Base-by-base conservation (phyloP, 1,284 basidiomycete genomes). In the Trametes sp. region DNA sequence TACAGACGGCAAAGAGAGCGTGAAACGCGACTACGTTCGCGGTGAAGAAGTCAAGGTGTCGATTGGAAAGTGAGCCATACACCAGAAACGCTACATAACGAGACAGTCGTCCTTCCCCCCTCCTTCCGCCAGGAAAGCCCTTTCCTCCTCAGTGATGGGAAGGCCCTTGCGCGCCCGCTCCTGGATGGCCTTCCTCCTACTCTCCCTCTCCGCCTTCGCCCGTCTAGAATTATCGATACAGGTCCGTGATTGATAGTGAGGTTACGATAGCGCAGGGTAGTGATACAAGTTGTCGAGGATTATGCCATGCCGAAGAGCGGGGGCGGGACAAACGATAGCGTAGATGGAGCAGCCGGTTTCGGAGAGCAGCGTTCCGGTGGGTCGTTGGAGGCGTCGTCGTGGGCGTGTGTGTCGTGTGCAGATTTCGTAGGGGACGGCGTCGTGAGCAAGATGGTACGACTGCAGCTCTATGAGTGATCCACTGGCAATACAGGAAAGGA, bases 151-250 rank as follows among this genome's bases (percentile, higher is more conserved):
- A n/a, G 72, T 78, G 50, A 79, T 42, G 5, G 64, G 67, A 70
- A 89, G 81, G 46, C 91, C 90, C 74, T 89, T 92, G 81, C 82
- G 83, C 5, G 85, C 88, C 29, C 90, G 84, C 61, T 83, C 87
- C 70, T 83, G 78, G 84, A 93, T 86, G 1, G 87, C 90, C 72
- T 83, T 85, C 63, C 83, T 73, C 69, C 81, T 80, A 69, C 89
- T 90, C 70, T 87, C 87, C 71, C 83, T 81, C 75, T 93, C 90
- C 11, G 85, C 87, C 76, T 80, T 87, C 36, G 90, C 88, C 24
- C 90, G 89, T 68, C 90, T 93, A 41, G 24, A 33, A 33, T 60
- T 59, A 59, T n/a, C 24, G 24, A 55, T 57, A 63, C 29, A 54
- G 57, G 63, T 59, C 51, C 63, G 42, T 41, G 7, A 54, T 35